Conservation (phyloP, 1,284 basidiomycete species). For the Ganoderma boninense region DNA sequence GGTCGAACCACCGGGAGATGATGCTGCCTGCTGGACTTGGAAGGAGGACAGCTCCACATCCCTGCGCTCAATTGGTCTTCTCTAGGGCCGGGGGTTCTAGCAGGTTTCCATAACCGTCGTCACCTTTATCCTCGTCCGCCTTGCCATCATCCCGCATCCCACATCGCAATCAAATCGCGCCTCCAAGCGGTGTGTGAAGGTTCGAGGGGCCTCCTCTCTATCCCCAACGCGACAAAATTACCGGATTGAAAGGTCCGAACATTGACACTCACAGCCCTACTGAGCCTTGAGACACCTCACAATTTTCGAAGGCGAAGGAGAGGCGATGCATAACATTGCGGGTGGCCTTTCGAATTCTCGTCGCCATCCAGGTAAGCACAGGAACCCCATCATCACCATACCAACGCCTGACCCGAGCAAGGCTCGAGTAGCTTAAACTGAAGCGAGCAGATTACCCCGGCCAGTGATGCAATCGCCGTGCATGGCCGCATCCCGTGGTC, state of each 20-base stretch:
- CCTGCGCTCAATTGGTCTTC: background rate
- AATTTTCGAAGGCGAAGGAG: background rate
- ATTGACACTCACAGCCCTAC: background rate
- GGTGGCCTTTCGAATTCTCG: background rate
- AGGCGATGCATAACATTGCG: background rate
- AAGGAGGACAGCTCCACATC: background rate
- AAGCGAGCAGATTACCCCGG: background rate
- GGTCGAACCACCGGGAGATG: background rate
- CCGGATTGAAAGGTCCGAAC: background rate
- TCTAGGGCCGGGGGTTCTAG: background rate
- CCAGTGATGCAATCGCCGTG: background rate
- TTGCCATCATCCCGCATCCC: background rate
- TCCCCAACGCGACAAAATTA: background rate
- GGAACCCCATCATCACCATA: background rate
- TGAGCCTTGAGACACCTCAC: background rate
- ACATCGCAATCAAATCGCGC: background rate
- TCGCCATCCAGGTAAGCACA: background rate
- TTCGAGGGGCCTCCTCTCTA: slow-evolving; percentile 3
- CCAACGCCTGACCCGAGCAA: background rate
- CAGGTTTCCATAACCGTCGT: slow-evolving; percentile 1
- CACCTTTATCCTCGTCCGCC: background rate
- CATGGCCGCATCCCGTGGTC: background rate
- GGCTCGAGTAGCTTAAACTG: background rate
- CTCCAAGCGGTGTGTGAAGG: background rate
- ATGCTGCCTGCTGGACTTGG: background rate